Percentiles rank a stretch among this genome's conserved stretches.
These are phyloP conservation scores for Geotrichum restrictum DNA, from an alignment of 1,139 yeast genomes.

Conservation along the genomic window DNA sequence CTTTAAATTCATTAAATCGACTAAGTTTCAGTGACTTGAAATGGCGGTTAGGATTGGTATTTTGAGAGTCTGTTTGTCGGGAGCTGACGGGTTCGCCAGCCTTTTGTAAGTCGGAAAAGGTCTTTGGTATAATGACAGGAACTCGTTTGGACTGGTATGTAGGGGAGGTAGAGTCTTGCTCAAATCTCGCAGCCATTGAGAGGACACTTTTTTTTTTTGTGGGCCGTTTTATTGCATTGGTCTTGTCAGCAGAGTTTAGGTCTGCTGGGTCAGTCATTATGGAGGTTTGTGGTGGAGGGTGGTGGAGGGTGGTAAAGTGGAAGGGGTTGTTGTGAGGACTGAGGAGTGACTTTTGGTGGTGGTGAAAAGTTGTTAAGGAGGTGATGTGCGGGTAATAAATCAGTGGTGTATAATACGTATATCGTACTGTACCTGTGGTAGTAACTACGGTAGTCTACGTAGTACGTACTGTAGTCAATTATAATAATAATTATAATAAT, in stretches of 20 bases:
- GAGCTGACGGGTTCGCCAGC: conserved; percentile 14
- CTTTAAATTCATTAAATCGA: conserved; percentile 11
- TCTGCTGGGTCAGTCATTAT: neutral
- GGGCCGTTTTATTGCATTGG: neutral
- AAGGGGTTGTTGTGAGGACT: too few relatives aligned
- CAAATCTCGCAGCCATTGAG: conserved; percentile 11
- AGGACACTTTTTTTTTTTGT: conserved; percentile 3
- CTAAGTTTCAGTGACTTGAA: conserved; percentile 14
- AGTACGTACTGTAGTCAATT: too few relatives aligned
- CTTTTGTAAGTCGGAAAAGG: conserved; percentile 16
- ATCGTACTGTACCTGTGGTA: too few relatives aligned
- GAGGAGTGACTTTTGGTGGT: too few relatives aligned
- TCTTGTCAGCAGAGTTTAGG: neutral
- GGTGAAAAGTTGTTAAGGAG: too few relatives aligned
- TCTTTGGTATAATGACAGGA: conserved; percentile 17
- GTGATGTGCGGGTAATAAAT: too few relatives aligned
- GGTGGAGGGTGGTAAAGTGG: too few relatives aligned
- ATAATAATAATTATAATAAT: too few relatives aligned
- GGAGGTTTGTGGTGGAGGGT: neutral
- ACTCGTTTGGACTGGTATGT: neutral
- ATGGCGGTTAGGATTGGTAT: neutral
- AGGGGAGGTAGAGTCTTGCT: conserved; percentile 8
- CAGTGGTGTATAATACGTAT: too few relatives aligned
- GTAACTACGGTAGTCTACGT: too few relatives aligned
- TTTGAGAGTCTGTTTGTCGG: neutral